Percentiles rank a stretch among this genome's conserved stretches.
These are phyloP conservation scores for Biscogniauxia mediterranea DNA, from an alignment of 2,329 filamentous ascomycete species.

Conservation along the genomic window DNA sequence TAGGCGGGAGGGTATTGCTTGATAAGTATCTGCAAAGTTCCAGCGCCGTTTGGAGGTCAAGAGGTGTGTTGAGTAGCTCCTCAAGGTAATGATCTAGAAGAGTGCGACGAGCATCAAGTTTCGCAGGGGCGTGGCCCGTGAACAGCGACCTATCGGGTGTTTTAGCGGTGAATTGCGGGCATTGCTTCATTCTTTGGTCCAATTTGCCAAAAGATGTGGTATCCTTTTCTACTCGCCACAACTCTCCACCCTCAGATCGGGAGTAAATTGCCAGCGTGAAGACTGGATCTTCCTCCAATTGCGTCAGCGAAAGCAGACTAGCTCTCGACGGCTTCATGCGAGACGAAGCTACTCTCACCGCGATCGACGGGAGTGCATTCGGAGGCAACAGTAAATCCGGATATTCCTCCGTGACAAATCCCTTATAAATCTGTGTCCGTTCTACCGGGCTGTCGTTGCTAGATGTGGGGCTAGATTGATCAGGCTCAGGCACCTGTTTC, in stretches of 20 bases:
- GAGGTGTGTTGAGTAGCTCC: conserved; percentile 75
- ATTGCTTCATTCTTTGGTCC: conserved; percentile 76
- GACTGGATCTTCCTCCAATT: conserved; percentile 86
- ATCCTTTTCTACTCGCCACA: conserved; percentile 96
- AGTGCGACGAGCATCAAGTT: conserved; percentile 79
- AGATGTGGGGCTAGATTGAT: conserved; percentile 30
- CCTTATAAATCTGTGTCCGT: conserved; percentile 64
- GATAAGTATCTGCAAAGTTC: conserved; percentile 86
- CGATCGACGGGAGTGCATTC: conserved; percentile 82
- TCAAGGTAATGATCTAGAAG: conserved; percentile 86
- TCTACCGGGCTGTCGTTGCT: conserved; percentile 40
- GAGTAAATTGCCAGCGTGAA: conserved; percentile 87
- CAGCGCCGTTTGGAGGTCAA: conserved; percentile 73
- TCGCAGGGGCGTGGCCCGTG: conserved; percentile 87
- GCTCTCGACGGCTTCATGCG: conserved; percentile 89
- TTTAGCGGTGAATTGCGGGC: conserved; percentile 68
- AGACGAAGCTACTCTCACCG: conserved; percentile 86
- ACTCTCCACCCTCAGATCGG: conserved; percentile 70
- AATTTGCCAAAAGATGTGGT: conserved; percentile 76
- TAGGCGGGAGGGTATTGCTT: conserved; percentile 60
- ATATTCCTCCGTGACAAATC: conserved; percentile 81
- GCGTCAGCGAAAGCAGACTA: conserved; percentile 76
- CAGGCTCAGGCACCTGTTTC: conserved; percentile 33
- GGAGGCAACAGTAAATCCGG: conserved; percentile 83
- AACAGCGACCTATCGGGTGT: conserved; percentile 86